These are phyloP conservation scores for Kluyveromyces sp. DNA, from an alignment of 1,139 yeast genomes.

Conservation along the genomic window DNA sequence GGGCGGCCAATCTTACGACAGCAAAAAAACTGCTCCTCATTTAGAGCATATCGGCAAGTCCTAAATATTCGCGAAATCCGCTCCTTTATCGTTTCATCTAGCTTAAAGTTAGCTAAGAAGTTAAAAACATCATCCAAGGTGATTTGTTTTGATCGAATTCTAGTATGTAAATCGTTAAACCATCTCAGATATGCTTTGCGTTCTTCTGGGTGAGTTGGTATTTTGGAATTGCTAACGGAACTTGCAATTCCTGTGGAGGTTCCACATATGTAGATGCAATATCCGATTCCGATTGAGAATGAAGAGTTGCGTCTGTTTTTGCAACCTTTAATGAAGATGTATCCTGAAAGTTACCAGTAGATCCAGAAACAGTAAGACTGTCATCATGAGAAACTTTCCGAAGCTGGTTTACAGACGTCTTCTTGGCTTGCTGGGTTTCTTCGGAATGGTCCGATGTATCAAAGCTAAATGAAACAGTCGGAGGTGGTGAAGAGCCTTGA, in stretches of 20 bases:
- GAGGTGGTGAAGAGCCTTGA: conserved; percentile 14
- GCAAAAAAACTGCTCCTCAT: conserved; percentile 77
- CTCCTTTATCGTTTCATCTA: conserved; percentile 38
- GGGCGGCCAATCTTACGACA: conserved; percentile 55
- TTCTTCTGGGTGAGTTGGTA: conserved; percentile 59
- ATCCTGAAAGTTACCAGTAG: neutral
- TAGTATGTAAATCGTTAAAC: conserved; percentile 62
- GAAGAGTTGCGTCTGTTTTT: neutral
- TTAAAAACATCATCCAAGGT: conserved; percentile 54
- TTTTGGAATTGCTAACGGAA: conserved; percentile 56
- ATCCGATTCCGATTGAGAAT: conserved; percentile 1
- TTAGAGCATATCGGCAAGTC: conserved; percentile 44
- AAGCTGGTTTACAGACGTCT: neutral
- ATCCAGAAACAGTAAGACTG: neutral
- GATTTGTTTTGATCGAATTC: conserved; percentile 49
- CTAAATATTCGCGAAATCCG: conserved; percentile 44
- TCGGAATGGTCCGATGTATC: neutral
- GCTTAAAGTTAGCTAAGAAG: conserved; percentile 54
- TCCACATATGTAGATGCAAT: conserved; percentile 15
- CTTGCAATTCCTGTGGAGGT: conserved; percentile 26
- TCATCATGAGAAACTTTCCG: neutral
- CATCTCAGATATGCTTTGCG: conserved; percentile 67
- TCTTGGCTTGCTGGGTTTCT: neutral
- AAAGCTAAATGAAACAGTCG: conserved; percentile 22
- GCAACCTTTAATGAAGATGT: neutral